phyloP scores from a whole-genome alignment of 352 stramenopile genomes.

The Globisporangium abappressorium region DNA sequence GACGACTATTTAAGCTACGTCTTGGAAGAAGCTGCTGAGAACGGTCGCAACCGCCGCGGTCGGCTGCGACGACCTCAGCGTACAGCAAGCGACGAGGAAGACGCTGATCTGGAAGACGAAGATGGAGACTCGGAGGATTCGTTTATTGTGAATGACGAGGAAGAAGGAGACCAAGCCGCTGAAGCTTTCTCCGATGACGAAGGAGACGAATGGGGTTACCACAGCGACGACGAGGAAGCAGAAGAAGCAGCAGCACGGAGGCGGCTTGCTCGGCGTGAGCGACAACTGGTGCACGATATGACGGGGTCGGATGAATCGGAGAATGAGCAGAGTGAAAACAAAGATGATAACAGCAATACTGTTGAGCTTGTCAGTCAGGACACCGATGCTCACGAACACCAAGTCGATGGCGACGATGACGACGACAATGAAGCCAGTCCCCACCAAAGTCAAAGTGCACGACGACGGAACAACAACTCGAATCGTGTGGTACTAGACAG shows the following conservation, averaged over 20 bases:
- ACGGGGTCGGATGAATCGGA: slow-evolving; percentile 6
- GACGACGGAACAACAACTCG: slow-evolving; percentile 11
- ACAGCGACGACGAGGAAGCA: slow-evolving; percentile 36
- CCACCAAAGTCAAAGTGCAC: background rate
- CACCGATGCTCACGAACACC: slow-evolving; percentile 1
- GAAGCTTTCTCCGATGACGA: slow-evolving; percentile 31
- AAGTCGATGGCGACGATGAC: background rate
- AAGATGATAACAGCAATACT: background rate
- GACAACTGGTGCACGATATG: slow-evolving; percentile 9
- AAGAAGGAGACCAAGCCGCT: slow-evolving; percentile 21
- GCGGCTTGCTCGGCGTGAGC: background rate
- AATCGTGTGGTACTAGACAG: slow-evolving; percentile 24
- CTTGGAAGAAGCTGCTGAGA: slow-evolving; percentile 26
- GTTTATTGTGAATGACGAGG: slow-evolving; percentile 62
- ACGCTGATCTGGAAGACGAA: slow-evolving; percentile 26
- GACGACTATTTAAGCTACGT: slow-evolving; percentile 26
- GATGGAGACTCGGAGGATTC: slow-evolving; percentile 60
- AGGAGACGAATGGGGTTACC: slow-evolving; percentile 22
- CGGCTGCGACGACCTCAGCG: slow-evolving; percentile 21
- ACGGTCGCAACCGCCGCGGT: slow-evolving; percentile 12
- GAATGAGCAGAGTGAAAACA: background rate
- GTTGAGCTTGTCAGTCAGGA: slow-evolving; percentile 17
- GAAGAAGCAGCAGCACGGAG: slow-evolving; percentile 25
- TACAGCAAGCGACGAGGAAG: slow-evolving; percentile 38
- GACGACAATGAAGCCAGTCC: slow-evolving; percentile 4